Evolutionary conservation across 2,329 filamentous ascomycete genomes (phyloP).

Genomic region (Fusarium beomiforme): DNA sequence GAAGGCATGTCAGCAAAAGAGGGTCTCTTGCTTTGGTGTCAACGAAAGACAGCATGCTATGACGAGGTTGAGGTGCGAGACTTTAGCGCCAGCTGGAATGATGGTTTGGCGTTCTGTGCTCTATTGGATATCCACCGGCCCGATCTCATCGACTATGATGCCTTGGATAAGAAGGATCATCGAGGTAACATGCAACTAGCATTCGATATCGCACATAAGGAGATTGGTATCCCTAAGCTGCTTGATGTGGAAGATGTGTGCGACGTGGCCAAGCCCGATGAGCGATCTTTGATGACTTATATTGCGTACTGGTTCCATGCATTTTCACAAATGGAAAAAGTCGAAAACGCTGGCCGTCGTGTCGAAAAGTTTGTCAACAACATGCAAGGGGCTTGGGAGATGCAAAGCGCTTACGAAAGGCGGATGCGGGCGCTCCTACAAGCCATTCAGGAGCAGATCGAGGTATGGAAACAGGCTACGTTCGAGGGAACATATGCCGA

Average conservation of each 20-base stretch:
- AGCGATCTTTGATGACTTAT: constrained; percentile 98
- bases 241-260: constrained; percentile 98
- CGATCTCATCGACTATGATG: constrained; percentile 96
- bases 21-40: constrained; percentile 94
- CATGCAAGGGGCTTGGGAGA: constrained; percentile 99
- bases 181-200: constrained; percentile 97
- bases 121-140: constrained; percentile 96
- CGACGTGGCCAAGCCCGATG: constrained; percentile 94
- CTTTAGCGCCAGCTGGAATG: constrained; percentile 96
- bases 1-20: constrained; percentile 98
- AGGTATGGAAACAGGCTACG: constrained; percentile 79
- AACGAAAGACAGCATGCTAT: constrained; percentile 98
- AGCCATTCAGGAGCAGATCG: constrained; percentile 77
- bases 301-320: constrained; percentile 99
- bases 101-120: constrained; percentile 95
- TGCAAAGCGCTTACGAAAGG: constrained; percentile 96
- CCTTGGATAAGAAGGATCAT: constrained; percentile 93
- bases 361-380: constrained; percentile 99
- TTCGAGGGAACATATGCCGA: constrained; percentile 94
- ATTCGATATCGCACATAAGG: constrained; percentile 94
- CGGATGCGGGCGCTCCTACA: constrained; percentile 86
- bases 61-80: constrained; percentile 95
- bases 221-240: constrained; percentile 96
- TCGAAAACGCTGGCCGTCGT: constrained; percentile 94
- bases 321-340: constrained; percentile 98